phyloP scores from a whole-genome alignment of 1,284 basidiomycete species.

The Tylopilus orsonianus region DNA sequence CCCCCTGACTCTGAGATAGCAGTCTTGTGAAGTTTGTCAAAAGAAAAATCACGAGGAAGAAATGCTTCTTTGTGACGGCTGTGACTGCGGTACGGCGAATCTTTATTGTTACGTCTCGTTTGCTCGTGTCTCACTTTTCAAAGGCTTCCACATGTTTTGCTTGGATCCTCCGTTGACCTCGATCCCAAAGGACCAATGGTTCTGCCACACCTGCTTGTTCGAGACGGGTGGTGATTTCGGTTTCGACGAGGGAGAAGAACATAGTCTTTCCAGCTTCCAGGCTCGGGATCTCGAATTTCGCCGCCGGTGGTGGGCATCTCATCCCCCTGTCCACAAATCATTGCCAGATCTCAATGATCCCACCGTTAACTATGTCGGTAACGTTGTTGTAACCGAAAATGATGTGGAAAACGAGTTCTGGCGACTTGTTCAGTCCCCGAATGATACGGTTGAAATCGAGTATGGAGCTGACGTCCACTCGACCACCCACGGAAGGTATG shows the following conservation, averaged over 20 bases:
- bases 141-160: conserved; percentile 96
- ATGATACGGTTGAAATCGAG: conserved; percentile 96
- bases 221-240: conserved; percentile 98
- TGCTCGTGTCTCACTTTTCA: conserved; percentile 20
- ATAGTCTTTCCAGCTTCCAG: conserved; percentile 90
- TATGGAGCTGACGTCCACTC: conserved; percentile 99
- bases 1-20: conserved; percentile 28
- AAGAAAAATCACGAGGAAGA: conserved; percentile 84
- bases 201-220: conserved; percentile 90
- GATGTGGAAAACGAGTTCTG: conserved; percentile 97
- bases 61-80: conserved; percentile 96
- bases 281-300: conserved; percentile 89
- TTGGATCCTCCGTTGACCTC: conserved; percentile 84
- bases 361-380: conserved; percentile 60
- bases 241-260: conserved; percentile 98
- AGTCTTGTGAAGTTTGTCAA: conserved; percentile 84
- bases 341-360: conserved; percentile 43
- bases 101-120: conserved; percentile 8
- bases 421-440: conserved; percentile 87
- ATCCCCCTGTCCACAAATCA: conserved; percentile 51
- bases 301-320: conserved; percentile 82
- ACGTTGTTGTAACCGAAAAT: conserved; percentile 75
- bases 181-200: conserved; percentile 95
- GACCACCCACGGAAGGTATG: conserved; percentile 92
- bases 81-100: conserved; percentile 79